phyloP scores from a whole-genome alignment of 441 rosid species.

The Sinapis alba region DNA sequence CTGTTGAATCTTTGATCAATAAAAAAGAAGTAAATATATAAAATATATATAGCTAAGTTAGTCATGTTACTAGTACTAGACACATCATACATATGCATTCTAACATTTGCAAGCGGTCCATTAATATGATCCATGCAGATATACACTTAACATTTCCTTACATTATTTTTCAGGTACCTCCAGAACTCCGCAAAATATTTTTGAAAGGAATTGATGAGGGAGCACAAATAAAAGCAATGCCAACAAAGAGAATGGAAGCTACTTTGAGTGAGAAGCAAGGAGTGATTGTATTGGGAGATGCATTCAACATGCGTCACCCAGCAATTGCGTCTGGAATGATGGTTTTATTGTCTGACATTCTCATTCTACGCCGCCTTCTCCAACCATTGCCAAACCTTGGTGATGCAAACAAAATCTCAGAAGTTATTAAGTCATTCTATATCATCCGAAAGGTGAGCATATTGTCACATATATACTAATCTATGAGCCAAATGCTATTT shows the following conservation, averaged over 20 bases:
- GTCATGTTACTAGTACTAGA: background rate
- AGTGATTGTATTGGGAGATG: conserved; percentile 66
- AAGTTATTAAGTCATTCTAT: background rate
- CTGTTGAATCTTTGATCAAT: background rate
- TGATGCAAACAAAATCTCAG: conserved; percentile 18
- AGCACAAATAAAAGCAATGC: conserved; percentile 46
- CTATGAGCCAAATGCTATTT: too few relatives aligned
- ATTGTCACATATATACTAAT: too few relatives aligned
- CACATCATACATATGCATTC: background rate
- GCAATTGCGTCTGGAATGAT: conserved; percentile 62
- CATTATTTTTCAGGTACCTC: conserved; percentile 42
- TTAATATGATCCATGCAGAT: background rate
- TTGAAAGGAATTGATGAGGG: conserved; percentile 53
- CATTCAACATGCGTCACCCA: conserved; percentile 77
- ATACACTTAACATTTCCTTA: background rate
- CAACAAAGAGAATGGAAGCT: conserved; percentile 52
- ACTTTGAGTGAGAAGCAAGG: conserved; percentile 51
- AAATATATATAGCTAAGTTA: background rate
- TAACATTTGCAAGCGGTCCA: background rate
- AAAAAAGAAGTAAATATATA: background rate
- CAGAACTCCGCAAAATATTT: conserved; percentile 47
- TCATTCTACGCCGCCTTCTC: conserved; percentile 55
- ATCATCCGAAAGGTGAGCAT: background rate
- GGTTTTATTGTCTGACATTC: conserved; percentile 55
- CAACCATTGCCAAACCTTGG: conserved; percentile 43